phyloP scores from a whole-genome alignment of 1,139 yeast species.

The Protomyces macrosporus region DNA sequence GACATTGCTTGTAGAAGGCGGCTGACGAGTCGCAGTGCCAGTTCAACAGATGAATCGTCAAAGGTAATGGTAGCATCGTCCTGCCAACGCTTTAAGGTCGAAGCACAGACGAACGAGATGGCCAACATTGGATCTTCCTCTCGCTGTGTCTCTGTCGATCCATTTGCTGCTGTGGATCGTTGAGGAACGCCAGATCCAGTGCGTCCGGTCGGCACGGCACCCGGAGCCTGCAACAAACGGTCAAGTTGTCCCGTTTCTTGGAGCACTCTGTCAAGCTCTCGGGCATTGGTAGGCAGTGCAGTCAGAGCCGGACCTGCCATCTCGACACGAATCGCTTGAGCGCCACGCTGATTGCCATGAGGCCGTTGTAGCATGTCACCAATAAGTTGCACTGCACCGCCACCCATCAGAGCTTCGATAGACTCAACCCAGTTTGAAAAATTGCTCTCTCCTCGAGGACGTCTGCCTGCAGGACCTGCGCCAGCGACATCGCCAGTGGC shows the following conservation, averaged over 20 bases:
- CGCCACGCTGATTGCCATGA: neutral
- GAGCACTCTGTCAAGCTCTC: slow-evolving; percentile 27
- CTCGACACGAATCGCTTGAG: slow-evolving; percentile 26
- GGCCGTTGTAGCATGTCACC: slow-evolving; percentile 28
- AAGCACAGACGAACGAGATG: slow-evolving; percentile 43
- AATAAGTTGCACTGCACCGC: slow-evolving; percentile 28
- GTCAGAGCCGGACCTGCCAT: neutral
- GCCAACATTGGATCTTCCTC: slow-evolving; percentile 33
- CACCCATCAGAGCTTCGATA: slow-evolving; percentile 28
- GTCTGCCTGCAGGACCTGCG: neutral
- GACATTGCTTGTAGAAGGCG: slow-evolving; percentile 44
- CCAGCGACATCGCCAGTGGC: neutral
- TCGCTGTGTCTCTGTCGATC: neutral
- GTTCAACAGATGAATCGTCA: slow-evolving; percentile 44
- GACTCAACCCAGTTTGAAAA: slow-evolving; percentile 29
- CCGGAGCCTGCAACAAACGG: no score
- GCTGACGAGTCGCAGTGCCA: slow-evolving; percentile 49
- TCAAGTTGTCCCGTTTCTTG: neutral
- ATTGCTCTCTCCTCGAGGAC: slow-evolving; percentile 8
- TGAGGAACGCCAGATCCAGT: slow-evolving; percentile 1
- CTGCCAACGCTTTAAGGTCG: slow-evolving; percentile 67
- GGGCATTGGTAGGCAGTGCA: slow-evolving; percentile 23
- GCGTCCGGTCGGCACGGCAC: no score
- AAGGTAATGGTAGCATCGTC: slow-evolving; percentile 53
- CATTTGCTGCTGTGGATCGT: neutral